phyloP scores from a whole-genome alignment of 2,329 filamentous ascomycete species.

The Cryphonectria japonica region DNA sequence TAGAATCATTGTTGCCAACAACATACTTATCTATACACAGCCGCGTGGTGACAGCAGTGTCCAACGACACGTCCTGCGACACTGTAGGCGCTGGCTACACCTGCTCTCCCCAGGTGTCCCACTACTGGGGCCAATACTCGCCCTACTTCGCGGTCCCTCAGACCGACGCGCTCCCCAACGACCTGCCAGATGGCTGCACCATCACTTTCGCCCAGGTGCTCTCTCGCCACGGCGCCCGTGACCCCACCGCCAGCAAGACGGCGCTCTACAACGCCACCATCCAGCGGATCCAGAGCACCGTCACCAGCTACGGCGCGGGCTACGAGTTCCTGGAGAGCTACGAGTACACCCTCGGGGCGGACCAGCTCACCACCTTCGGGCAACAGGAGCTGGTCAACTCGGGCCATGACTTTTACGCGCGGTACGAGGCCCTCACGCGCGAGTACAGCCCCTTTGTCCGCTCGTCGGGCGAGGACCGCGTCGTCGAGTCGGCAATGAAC shows the following conservation, averaged over 20 bases:
- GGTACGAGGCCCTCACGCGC: conserved; percentile 68
- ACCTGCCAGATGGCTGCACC: conserved; percentile 68
- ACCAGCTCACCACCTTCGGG: conserved; percentile 65
- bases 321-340: conserved; percentile 75
- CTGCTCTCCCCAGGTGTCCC: conserved; percentile 64
- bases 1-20: conserved; percentile 12
- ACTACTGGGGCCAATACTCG: conserved; percentile 85
- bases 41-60: conserved; percentile 24
- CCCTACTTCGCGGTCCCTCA: conserved; percentile 75
- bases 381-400: conserved; percentile 73
- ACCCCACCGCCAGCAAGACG: conserved; percentile 74
- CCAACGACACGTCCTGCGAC: conserved; percentile 48
- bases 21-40: not conserved
- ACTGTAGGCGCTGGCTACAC: conserved; percentile 61
- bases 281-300: conserved; percentile 62
- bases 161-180: conserved; percentile 60
- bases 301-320: conserved; percentile 60
- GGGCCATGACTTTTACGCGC: conserved; percentile 73
- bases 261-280: conserved; percentile 66
- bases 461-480: conserved; percentile 45
- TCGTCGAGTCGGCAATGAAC: conserved; percentile 65
- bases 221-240: conserved; percentile 82
- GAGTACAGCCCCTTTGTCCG: conserved; percentile 56
- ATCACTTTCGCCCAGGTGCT: conserved; percentile 81
- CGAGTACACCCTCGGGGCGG: conserved; percentile 62